A percentile compares a stretch with the other conserved stretches of the same genome.
Evolutionary conservation across 352 stramenopile species (phyloP).

Genomic region (Phytophthora parvispora): DNA sequence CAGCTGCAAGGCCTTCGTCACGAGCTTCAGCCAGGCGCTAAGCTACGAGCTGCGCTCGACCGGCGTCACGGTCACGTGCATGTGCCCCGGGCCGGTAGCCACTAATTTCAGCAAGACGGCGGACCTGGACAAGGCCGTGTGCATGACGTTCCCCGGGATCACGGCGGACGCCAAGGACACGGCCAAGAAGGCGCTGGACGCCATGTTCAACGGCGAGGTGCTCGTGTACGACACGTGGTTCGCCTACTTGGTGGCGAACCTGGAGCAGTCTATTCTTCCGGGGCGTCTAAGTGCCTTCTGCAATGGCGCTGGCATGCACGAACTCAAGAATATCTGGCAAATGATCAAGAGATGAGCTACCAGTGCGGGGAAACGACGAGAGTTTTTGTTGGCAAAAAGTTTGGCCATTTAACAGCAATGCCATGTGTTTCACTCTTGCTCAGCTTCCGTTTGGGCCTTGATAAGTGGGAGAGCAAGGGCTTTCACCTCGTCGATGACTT

Average conservation of each 20-base stretch:
- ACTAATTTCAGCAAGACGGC: conserved; percentile 78
- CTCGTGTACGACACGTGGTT: conserved; percentile 65
- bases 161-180: conserved; percentile 59
- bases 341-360: conserved; percentile 47
- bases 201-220: conserved; percentile 71
- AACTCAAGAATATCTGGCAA: conserved; percentile 45
- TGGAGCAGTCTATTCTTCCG: conserved; percentile 39
- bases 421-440: neutral
- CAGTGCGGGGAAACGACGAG: too few relatives aligned
- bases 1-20: conserved; percentile 82
- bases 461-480: conserved; percentile 38
- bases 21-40: conserved; percentile 80
- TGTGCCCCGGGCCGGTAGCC: conserved; percentile 72
- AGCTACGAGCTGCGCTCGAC: conserved; percentile 85
- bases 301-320: conserved; percentile 42
- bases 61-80: conserved; percentile 84
- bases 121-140: conserved; percentile 42
- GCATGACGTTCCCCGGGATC: conserved; percentile 48
- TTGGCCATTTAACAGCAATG: neutral
- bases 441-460: neutral
- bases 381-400: neutral
- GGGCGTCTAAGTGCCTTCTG: conserved; percentile 35
- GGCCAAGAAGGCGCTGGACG: conserved; percentile 59
- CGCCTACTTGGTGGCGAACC: conserved; percentile 40
- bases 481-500: conserved; percentile 73